These are phyloP conservation scores for Trebouxia gelatinosa DNA, from an alignment of 163 green algal species.

Conservation along the genomic window DNA sequence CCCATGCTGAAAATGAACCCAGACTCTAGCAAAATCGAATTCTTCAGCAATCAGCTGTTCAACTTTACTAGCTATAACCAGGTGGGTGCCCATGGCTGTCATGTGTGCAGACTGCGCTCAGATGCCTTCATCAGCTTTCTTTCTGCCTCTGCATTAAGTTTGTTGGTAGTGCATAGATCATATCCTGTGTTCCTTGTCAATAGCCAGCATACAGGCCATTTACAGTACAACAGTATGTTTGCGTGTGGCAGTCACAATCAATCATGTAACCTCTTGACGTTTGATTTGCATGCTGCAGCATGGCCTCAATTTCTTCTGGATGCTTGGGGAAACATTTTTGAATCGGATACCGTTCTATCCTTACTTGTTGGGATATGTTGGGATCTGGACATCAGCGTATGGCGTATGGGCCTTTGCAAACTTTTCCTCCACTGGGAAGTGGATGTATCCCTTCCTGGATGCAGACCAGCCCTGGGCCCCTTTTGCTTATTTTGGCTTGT, in stretches of 20 bases:
- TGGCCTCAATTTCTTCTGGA: slow-evolving; percentile 23
- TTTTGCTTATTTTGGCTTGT: slow-evolving; percentile 30
- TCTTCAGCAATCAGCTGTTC: slow-evolving; percentile 11
- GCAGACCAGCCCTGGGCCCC: slow-evolving; percentile 22
- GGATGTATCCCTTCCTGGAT: slow-evolving; percentile 34
- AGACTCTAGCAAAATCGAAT: background rate
- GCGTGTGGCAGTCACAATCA: too few species aligned
- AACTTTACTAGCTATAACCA: slow-evolving; percentile 32
- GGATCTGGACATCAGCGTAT: slow-evolving; percentile 25
- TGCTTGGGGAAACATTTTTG: slow-evolving; percentile 20
- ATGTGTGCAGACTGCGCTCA: too few species aligned
- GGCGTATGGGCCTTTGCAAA: slow-evolving; percentile 16
- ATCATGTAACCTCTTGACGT: too few species aligned
- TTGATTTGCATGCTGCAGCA: slow-evolving; percentile 25
- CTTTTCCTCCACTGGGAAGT: slow-evolving; percentile 15
- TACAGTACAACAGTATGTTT: too few species aligned
- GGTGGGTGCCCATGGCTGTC: too few species aligned
- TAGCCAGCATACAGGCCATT: too few species aligned
- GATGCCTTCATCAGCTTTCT: too few species aligned
- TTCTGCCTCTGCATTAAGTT: too few species aligned
- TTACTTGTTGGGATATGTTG: slow-evolving; percentile 34
- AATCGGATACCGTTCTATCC: slow-evolving; percentile 28
- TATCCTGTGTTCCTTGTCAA: too few species aligned
- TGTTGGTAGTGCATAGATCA: too few species aligned
- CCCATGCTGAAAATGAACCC: slow-evolving; percentile 27